phyloP scores from a whole-genome alignment of 257 asterid species.

The Penstemon barbatus region DNA sequence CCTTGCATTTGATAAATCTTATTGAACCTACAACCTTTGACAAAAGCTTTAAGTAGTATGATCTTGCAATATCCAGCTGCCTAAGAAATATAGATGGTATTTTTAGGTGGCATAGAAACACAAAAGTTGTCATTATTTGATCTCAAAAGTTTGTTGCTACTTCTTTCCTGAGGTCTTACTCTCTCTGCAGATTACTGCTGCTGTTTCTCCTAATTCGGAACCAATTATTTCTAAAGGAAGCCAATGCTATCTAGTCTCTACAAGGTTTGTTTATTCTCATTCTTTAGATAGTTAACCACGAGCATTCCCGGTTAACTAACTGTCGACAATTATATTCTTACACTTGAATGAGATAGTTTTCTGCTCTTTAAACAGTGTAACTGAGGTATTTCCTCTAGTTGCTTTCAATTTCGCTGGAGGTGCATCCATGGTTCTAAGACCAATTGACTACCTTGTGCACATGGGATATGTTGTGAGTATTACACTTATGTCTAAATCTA shows the following conservation, averaged over 20 bases:
- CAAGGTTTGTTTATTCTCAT: conserved; percentile 43
- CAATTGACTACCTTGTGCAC: conserved; percentile 70
- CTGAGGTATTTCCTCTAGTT: conserved; percentile 67
- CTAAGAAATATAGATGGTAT: neutral
- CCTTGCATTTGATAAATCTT: conserved; percentile 4
- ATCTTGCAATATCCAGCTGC: neutral
- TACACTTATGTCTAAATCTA: conserved; percentile 14
- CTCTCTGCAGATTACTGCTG: conserved; percentile 60
- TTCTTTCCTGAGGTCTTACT: conserved; percentile 12
- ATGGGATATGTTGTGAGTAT: conserved; percentile 67
- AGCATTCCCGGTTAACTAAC: neutral
- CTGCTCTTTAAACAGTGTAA: conserved; percentile 50
- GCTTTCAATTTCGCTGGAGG: conserved; percentile 74
- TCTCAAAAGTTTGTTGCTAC: conserved; percentile 1
- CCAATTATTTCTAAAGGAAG: conserved; percentile 52
- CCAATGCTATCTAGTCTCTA: conserved; percentile 62
- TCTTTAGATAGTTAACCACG: conserved; percentile 1
- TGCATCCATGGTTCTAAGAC: conserved; percentile 67
- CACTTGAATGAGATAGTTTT: conserved; percentile 25
- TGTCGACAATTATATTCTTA: conserved; percentile 3
- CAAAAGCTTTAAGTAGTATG: neutral
- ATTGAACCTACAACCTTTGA: neutral
- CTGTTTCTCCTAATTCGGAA: conserved; percentile 57
- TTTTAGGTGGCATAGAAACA: conserved; percentile 1
- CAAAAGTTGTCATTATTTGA: conserved; percentile 8